Base-by-base conservation (phyloP, 2,329 filamentous ascomycete species). In the Alternaria rosae region DNA sequence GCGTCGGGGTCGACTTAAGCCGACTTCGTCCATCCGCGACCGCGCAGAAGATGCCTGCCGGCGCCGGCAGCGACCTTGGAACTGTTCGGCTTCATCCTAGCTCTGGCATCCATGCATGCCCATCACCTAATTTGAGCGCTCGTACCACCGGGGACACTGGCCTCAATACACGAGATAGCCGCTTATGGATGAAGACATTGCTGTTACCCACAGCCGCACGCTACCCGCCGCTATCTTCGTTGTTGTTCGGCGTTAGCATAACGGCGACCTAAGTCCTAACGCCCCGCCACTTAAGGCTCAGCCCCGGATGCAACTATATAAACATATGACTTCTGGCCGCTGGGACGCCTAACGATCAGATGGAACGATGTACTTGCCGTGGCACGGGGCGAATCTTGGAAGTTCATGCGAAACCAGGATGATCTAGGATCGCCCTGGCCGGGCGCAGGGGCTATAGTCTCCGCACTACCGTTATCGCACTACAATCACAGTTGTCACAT, bases 321-420 rank as follows among this genome's bases (percentile, higher is more conserved):
- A 13, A 30, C 28, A 30, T 30, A 54, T 12, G 25, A 13, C 13
- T 30, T 20, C 23, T 32, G 42, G 25, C 44, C 21, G 44, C 44
- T 51, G 54, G 44, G 17, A 57, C 44, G 54, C 54, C 54, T 51
- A 25, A 26, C 28, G 15, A 25, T 32, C 35, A 41, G 10, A 51
- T 15, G n/a, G 12, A 15, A 47, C 32, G 13, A 21, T 32, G 20
- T 17, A 54, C 17, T 10, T 13, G 25, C 26, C 38, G n/a, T 21
- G 38, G 25, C 38, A 32, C 25, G 25, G 21, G 50, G 44, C 54
- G 44, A 50, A 38, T 38, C 35, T 38, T 38, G 35, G 35, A 38
- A 35, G 45, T 50, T 50, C 44, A 50, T 57, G 43, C 54, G 32
- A 50, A 32, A 25, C 54, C 26, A 50, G 44, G 23, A 47, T 32